Evolutionary conservation across 202 grass and related monocot species (phyloP), one percentile per base, ranked within the genome.

Genomic region (Cymbopogon flexuosus): DNA sequence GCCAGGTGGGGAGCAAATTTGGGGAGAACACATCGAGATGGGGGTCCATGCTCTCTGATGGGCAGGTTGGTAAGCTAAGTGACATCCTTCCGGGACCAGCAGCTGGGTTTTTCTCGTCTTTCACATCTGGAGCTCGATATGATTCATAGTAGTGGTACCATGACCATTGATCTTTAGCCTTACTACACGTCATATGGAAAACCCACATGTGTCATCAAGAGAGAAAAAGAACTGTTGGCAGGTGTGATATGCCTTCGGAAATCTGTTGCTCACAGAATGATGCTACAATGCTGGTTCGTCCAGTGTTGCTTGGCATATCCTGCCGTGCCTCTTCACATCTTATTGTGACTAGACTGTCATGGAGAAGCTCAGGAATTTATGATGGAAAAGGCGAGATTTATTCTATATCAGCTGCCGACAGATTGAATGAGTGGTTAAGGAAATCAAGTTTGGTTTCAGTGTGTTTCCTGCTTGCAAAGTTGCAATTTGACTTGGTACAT

Each of bases 41-140:
- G 90, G 96, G 96, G 27, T 99, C 96, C 40, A 96, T 99, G 92
- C 92, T 99, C 64, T 96, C 96, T 78, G 96, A 99, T 72, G 89
- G 90, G 4, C 96, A 99, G 73, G 95, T 94, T 10, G 93, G 89
- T 54, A 94, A 84, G 83, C 87, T 51, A 18, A 93, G 96, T n/a
- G 92, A 98, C 82, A 95, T 98, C 74, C 90, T 98, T 73, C 96
- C 92, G 36, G 96, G 90, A 54, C 91, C 96, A 81, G 94, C 94
- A 35, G 89, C 88, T 27, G 96, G 92, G 57, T 90, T 99, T 70
- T 83, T 99, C 68, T 99, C 96, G n/a, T 99, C 96, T 62, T 84
- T 99, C 68, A 91, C 96, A 79, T 96, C 96, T 61, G 88, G 96
- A 46, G 64, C 69, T 69, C 54, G 87, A 76, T 96, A 93, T 75